phyloP scores from a whole-genome alignment of 202 grass and related monocot genomes.

The Carex arenaria region DNA sequence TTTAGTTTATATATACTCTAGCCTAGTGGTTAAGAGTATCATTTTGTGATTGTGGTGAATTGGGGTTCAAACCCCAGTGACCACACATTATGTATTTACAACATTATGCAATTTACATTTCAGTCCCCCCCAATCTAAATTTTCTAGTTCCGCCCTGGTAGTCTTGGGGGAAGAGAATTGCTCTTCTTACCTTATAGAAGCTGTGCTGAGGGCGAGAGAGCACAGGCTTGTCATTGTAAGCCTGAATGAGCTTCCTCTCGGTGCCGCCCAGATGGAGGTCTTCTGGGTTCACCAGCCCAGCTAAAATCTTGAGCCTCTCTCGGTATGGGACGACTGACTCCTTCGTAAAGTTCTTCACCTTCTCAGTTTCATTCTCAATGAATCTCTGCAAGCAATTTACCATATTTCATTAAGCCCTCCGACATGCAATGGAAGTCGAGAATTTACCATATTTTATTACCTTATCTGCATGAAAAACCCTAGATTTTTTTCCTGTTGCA shows the following conservation, averaged over 20 bases:
- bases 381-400: constrained; percentile 44
- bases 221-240: constrained; percentile 96
- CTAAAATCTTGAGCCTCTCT: constrained; percentile 93
- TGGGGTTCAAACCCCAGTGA: too few relatives aligned
- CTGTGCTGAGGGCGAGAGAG: constrained; percentile 91
- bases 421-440: not conserved
- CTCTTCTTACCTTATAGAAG: constrained; percentile 69
- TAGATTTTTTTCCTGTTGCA: not conserved
- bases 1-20: too few relatives aligned
- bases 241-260: constrained; percentile 79
- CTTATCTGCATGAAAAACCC: not conserved
- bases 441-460: not conserved
- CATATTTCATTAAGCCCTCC: not conserved
- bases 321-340: constrained; percentile 70
- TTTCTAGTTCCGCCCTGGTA: not conserved
- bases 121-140: too few relatives aligned
- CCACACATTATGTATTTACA: too few relatives aligned
- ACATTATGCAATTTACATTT: too few relatives aligned
- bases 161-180: constrained; percentile 5
- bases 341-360: constrained; percentile 70
- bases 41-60: too few relatives aligned
- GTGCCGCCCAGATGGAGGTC: constrained; percentile 71
- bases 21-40: too few relatives aligned
- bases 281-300: constrained; percentile 85
- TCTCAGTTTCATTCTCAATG: constrained; percentile 74